Base-by-base conservation (phyloP, 805 yeast species). In the Ogataea henricii region DNA sequence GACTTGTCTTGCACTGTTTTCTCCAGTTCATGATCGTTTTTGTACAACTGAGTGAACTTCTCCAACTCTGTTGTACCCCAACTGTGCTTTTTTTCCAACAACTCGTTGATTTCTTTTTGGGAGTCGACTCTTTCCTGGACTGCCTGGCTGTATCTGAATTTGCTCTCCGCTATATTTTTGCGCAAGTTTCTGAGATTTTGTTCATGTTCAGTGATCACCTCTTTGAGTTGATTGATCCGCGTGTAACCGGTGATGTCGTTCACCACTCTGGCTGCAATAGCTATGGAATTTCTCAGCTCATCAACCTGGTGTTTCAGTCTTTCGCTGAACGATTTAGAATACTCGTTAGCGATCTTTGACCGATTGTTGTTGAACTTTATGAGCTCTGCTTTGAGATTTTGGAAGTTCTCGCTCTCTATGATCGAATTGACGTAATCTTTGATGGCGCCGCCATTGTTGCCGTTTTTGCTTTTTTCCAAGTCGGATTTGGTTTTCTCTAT, bases 221-320 rank as follows among this genome's bases (percentile, higher is more conserved):
- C 64, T 65, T 89, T 85, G 57, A 92, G 67, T 48, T 75, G 72
- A 60, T 88, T 96, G 47, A 94, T 88, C 16, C 83, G 74, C 0
- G 89, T 77, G 65, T 94, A 94, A 0, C 99, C 99, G 0, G 99
- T 92, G 9, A 90, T 83, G 57, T 90, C 96, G 60, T 94, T 94
- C 27, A 92, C 73, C 1, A 91, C 79, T 50, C 80, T 74, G 0
- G 88, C 77, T 0, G 87, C 85, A 0, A 81, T 75, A 45, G 78
- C 72, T 5, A 82, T 71, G 1, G 87, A 76, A 14, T 74, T 81
- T 50, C 77, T 85, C 36, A 83, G 60, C 2, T 83, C 79, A 49
- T 75, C 79, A 18, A 82, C 68, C 57, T 77, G 78, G n/a, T 67
- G 54, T 34, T 71, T 79, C 18, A 82, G 55, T 51, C 69, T 71